Conservation (phyloP, 257 asterid species). For the Nicotiana knightiana region DNA sequence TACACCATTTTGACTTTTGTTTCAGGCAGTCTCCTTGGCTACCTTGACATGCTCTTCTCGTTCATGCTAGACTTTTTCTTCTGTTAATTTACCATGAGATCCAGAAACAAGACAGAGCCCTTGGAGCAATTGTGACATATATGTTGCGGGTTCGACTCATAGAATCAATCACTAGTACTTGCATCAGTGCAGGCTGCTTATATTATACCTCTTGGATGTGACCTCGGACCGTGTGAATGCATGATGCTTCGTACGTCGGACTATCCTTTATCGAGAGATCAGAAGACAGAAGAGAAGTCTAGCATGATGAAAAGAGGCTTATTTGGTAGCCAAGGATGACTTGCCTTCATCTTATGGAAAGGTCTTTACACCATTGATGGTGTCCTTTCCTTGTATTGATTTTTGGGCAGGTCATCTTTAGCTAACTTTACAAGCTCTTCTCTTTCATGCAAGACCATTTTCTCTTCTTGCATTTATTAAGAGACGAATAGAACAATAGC, state of each 20-base stretch:
- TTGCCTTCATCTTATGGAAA: not conserved
- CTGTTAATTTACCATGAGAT: not conserved
- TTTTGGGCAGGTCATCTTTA: not conserved
- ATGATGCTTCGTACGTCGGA: accelerated
- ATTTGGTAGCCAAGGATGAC: not conserved
- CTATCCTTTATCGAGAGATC: too few species aligned
- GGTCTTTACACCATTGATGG: not conserved
- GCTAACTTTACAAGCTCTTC: not conserved
- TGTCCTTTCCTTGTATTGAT: not conserved
- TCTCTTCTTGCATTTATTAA: not conserved
- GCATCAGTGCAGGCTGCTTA: too few species aligned
- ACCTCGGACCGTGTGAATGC: too few species aligned
- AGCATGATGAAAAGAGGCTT: not conserved
- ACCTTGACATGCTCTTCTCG: not conserved
- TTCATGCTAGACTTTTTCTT: not conserved
- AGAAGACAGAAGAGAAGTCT: not conserved
- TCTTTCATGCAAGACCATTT: not conserved
- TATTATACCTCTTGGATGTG: too few species aligned
- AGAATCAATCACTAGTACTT: too few species aligned
- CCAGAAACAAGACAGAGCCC: not conserved
- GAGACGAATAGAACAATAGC: too few species aligned
- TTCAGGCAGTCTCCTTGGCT: not conserved
- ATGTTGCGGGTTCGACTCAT: too few species aligned
- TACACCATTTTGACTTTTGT: not conserved
- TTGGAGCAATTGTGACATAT: too few species aligned